A percentile compares a stretch with the other conserved stretches of the same genome.
Evolutionary conservation across 2,329 filamentous ascomycete species (phyloP).

Genomic region (Fusarium armeniacum): DNA sequence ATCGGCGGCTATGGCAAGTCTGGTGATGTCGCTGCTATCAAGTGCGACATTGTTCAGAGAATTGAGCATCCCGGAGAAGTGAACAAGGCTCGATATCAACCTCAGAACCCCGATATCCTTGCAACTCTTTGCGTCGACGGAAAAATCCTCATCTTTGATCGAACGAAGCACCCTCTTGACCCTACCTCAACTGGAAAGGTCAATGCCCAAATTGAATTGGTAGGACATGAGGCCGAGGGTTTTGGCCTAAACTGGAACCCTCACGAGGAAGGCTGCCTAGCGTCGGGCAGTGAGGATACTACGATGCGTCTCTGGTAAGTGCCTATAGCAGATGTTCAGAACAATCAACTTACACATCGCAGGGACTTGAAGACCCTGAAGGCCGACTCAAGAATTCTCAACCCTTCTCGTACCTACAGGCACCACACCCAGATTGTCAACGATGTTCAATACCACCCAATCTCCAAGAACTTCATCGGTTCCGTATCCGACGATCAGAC

Average conservation of each 20-base stretch:
- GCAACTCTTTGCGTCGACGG: conserved; percentile 92
- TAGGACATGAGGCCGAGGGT: conserved; percentile 89
- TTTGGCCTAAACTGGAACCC: conserved; percentile 96
- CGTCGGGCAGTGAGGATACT: conserved; percentile 90
- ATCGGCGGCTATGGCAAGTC: conserved; percentile 92
- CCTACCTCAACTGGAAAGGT: conserved; percentile 75
- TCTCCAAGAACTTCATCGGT: conserved; percentile 86
- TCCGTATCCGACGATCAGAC: conserved; percentile 96
- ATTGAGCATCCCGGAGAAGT: conserved; percentile 97
- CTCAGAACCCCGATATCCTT: conserved; percentile 96
- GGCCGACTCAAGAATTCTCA: conserved; percentile 76
- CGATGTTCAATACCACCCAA: conserved; percentile 94
- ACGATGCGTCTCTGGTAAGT: conserved; percentile 90
- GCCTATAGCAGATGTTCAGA: conserved; percentile 12
- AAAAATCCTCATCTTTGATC: conserved; percentile 92
- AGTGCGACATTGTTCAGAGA: conserved; percentile 92
- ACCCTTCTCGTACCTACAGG: conserved; percentile 81
- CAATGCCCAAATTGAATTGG: conserved; percentile 85
- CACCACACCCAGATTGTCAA: conserved; percentile 95
- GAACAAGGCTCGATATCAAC: conserved; percentile 98
- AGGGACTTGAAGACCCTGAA: conserved; percentile 86
- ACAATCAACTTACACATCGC: conserved; percentile 31
- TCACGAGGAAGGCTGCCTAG: conserved; percentile 82
- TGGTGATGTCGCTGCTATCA: conserved; percentile 77
- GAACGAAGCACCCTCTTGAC: conserved; percentile 88